Base-by-base conservation (phyloP, 768 basidiomycete genomes). In the Boletus speciosus region DNA sequence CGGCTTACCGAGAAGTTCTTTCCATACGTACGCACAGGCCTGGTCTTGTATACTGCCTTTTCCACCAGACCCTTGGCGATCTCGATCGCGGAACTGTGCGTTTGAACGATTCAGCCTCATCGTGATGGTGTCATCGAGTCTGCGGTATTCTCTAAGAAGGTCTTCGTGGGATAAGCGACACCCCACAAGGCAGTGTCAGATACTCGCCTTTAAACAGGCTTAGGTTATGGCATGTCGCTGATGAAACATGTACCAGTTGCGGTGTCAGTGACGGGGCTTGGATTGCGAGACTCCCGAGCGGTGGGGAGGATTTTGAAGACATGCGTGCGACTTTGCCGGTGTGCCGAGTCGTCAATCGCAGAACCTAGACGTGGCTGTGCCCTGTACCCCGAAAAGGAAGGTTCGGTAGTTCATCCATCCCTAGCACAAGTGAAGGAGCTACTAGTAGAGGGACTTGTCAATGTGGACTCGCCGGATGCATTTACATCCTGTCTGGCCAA, bases 41-140 rank as follows among this genome's bases (percentile, higher is more conserved):
- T 84, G 81, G 50, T 89, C 87, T 65, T 90, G 84, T 43, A 85
- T 70, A 52, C 73, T 86, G 14, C 77, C 81, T 47, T 71, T 76
- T 34, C 73, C 71, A 41, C 63, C 70, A 23, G 70, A 60, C 11
- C 79, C 79, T 46, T 71, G 61, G 27, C 88, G 80, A 60, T 88
- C 83, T 57, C 79, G 76, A 72, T 93, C 91, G 48, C 88, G 80
- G 69, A 86, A 83, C 49, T 83, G 78, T 5, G 90, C 90, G 52
- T 79, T 81, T 37, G 88, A 86, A 47, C 90, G 82, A 67, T 93
- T 93, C 44, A 92, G 69, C 34, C 91, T 78, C 85, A 90, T 89
- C 38, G 78, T 81, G 59, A 93, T 86, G 7, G 82, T 75, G 64
- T 93, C 90, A 71, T 93, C 90, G 14, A 93, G 73, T 61, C 77